phyloP scores from a whole-genome alignment of 2,329 filamentous ascomycete species.

The Cercospora sesami region DNA sequence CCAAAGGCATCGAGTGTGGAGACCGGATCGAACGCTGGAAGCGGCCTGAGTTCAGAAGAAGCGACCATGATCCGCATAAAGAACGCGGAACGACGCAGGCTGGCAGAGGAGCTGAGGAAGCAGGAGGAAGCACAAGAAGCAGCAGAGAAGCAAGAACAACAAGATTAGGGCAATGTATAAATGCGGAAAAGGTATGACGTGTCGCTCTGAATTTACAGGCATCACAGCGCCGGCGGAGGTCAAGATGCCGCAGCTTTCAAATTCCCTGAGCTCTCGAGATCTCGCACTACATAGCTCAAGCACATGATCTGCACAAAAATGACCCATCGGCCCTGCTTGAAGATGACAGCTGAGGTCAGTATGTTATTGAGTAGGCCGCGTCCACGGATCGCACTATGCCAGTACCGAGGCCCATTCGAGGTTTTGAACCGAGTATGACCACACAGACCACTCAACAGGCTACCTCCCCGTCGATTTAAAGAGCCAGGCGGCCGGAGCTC shows the following conservation, averaged over 20 bases:
- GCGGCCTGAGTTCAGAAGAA: constrained; percentile 41
- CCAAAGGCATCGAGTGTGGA: constrained; percentile 22
- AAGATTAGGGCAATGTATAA: neutral
- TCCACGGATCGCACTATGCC: neutral
- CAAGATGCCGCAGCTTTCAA: neutral
- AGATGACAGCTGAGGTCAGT: neutral
- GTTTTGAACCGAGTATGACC: neutral
- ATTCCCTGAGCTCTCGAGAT: neutral
- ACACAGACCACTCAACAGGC: neutral
- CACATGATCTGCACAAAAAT: neutral
- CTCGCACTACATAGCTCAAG: neutral
- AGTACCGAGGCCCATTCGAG: neutral
- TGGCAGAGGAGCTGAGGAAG: neutral
- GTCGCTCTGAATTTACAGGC: neutral
- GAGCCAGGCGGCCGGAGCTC: neutral
- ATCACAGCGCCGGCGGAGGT: neutral
- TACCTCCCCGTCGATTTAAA: neutral
- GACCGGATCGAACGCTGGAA: constrained; percentile 13
- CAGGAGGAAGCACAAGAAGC: neutral
- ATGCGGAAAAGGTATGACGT: neutral
- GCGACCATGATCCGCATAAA: constrained; percentile 49
- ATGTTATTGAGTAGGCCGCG: neutral
- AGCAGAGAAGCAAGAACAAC: neutral
- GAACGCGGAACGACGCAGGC: constrained; percentile 39
- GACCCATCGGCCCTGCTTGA: neutral